These are phyloP conservation scores for Alternaria atra DNA, from an alignment of 2,329 filamentous ascomycete species.

Conservation along the genomic window DNA sequence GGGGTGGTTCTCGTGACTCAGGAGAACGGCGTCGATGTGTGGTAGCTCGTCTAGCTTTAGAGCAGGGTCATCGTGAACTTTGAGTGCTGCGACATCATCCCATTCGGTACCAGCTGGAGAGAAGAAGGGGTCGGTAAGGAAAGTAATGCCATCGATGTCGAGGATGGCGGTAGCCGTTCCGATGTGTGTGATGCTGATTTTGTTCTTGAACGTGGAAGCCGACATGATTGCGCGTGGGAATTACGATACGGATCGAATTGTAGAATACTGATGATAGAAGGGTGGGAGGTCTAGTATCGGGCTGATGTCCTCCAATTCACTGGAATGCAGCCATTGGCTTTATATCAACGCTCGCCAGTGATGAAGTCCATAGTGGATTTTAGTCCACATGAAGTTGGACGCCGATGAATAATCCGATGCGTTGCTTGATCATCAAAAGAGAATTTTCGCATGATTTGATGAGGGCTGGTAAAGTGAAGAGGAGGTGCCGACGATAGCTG, in stretches of 20 bases:
- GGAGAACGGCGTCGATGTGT: constrained; percentile 58
- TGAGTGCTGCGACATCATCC: neutral
- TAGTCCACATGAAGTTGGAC: neutral
- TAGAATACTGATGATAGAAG: neutral
- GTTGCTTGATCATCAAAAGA: neutral
- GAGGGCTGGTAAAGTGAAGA: neutral
- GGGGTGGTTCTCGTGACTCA: constrained; percentile 62
- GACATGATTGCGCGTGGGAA: neutral
- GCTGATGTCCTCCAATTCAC: neutral
- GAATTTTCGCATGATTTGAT: neutral
- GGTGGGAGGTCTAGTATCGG: neutral
- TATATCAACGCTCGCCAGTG: neutral
- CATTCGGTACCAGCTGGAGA: constrained; percentile 24
- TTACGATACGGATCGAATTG: neutral
- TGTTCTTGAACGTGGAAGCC: constrained; percentile 20
- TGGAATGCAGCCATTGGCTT: neutral
- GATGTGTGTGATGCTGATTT: constrained; percentile 56
- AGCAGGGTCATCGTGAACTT: constrained; percentile 37
- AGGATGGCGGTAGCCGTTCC: constrained; percentile 61
- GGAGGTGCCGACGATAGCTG: neutral
- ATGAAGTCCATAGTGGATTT: neutral
- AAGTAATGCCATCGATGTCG: constrained; percentile 36
- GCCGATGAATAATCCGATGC: neutral
- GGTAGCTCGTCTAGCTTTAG: constrained; percentile 53
- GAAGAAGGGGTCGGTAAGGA: constrained; percentile 40